A percentile compares a stretch with the other conserved stretches of the same genome.
Conservation (phyloP, 306 rosid genomes). For the Ammopiptanthus mongolicus region DNA sequence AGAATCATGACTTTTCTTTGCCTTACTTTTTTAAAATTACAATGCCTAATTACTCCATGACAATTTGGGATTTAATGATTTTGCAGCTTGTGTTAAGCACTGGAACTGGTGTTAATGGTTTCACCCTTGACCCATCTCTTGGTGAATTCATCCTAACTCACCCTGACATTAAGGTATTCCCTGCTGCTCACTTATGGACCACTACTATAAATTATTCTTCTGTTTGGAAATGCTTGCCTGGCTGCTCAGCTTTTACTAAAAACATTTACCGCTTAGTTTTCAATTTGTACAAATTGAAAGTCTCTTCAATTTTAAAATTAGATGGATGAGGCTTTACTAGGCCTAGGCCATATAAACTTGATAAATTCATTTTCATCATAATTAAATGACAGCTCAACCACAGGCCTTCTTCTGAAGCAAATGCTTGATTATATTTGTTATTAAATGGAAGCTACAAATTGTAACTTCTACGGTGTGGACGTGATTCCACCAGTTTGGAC, state of each 20-base stretch:
- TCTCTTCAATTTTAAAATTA: background rate
- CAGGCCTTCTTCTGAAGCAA: background rate
- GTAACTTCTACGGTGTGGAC: too few species aligned
- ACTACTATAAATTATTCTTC: background rate
- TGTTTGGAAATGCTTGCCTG: background rate
- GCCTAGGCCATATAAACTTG: background rate
- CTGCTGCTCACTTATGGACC: background rate
- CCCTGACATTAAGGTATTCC: constrained; percentile 81
- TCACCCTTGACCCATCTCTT: constrained; percentile 95
- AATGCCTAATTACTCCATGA: background rate
- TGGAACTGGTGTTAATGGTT: constrained; percentile 84
- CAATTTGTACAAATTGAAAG: background rate
- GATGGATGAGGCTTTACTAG: background rate
- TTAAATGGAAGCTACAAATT: too few species aligned
- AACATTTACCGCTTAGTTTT: background rate
- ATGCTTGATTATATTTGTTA: background rate
- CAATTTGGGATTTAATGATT: constrained; percentile 20
- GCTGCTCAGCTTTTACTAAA: background rate
- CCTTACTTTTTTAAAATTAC: background rate
- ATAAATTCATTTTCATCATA: background rate
- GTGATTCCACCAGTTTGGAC: too few species aligned
- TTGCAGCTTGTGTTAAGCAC: constrained; percentile 77
- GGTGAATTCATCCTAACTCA: constrained; percentile 96
- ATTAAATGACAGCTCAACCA: background rate
- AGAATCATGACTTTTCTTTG: background rate